These are phyloP conservation scores for Neoarthrinium moseri DNA, from an alignment of 2,329 filamentous ascomycete species.

Conservation along the genomic window DNA sequence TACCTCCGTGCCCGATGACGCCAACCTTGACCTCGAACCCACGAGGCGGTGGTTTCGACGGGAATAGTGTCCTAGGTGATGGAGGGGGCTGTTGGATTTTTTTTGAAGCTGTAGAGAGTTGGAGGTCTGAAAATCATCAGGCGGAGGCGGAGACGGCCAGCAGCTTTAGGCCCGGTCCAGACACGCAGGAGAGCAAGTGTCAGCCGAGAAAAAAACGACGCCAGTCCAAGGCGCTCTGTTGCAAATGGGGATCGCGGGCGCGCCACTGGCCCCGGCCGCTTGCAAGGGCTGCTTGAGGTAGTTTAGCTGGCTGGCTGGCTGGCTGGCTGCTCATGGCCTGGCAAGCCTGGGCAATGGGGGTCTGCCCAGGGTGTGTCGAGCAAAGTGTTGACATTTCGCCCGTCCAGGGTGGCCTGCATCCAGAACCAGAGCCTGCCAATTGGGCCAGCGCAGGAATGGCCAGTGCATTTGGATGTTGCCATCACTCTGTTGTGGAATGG, in stretches of 20 bases:
- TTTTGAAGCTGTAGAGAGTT: conserved; percentile 6
- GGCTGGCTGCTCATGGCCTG: neutral
- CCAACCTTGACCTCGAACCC: conserved; percentile 9
- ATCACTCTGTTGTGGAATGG: too few relatives aligned
- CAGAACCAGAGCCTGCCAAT: too few relatives aligned
- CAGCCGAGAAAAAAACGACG: conserved; percentile 1
- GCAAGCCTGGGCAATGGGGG: neutral
- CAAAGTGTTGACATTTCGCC: too few relatives aligned
- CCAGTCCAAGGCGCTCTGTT: neutral
- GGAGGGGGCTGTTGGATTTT: conserved; percentile 4
- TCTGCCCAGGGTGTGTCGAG: too few relatives aligned
- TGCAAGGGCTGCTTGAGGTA: neutral
- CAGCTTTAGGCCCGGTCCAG: conserved; percentile 7
- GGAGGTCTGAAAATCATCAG: conserved; percentile 6
- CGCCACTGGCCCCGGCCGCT: conserved; percentile 1
- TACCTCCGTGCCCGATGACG: conserved; percentile 5
- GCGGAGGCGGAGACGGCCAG: conserved; percentile 9
- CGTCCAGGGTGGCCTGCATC: too few relatives aligned
- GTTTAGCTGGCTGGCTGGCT: neutral
- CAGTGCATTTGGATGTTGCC: too few relatives aligned
- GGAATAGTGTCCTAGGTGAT: conserved; percentile 6
- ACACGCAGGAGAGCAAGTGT: conserved; percentile 2
- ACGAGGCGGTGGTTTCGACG: conserved; percentile 7
- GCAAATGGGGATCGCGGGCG: conserved; percentile 3
- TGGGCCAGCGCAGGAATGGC: too few relatives aligned